Percentiles rank a stretch among this genome's conserved stretches.
Conservation (phyloP, 2,329 filamentous ascomycete genomes). For the Fusarium pininemorale region DNA sequence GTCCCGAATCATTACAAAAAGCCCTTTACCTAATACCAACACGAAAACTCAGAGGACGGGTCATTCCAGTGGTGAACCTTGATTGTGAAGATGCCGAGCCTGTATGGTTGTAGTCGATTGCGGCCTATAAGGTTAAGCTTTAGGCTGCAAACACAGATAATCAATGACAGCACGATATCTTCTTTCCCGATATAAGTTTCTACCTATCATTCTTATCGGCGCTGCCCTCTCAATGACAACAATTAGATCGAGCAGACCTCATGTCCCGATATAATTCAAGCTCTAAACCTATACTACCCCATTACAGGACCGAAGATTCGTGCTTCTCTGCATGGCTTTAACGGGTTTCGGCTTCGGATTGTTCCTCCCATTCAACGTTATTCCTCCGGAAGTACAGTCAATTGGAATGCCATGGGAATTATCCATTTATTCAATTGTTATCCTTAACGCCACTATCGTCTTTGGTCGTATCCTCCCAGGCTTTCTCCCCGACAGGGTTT, state of each 20-base stretch:
- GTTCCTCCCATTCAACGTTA: neutral
- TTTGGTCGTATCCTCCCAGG: neutral
- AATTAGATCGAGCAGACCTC: fast-evolving
- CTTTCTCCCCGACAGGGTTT: neutral
- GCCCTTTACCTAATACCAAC: too few relatives aligned
- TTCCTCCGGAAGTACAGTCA: neutral
- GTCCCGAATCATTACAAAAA: fast-evolving
- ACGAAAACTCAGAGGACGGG: too few relatives aligned
- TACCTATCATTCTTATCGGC: too few relatives aligned
- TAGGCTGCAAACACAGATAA: too few relatives aligned
- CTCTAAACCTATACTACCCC: neutral
- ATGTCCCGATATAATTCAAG: neutral
- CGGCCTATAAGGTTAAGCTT: too few relatives aligned
- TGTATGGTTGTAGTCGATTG: too few relatives aligned
- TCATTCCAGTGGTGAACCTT: too few relatives aligned
- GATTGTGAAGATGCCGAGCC: too few relatives aligned
- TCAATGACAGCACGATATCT: too few relatives aligned
- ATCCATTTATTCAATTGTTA: fast-evolving
- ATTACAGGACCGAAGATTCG: neutral
- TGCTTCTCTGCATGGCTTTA: neutral
- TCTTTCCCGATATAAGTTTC: too few relatives aligned
- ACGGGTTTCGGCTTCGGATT: neutral
- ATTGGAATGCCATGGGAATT: neutral
- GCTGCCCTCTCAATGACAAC: too few relatives aligned
- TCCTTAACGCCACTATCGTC: neutral